Evolutionary conservation across 495 filamentous ascomycete species (phyloP).

Genomic region (Monascus purpureus): DNA sequence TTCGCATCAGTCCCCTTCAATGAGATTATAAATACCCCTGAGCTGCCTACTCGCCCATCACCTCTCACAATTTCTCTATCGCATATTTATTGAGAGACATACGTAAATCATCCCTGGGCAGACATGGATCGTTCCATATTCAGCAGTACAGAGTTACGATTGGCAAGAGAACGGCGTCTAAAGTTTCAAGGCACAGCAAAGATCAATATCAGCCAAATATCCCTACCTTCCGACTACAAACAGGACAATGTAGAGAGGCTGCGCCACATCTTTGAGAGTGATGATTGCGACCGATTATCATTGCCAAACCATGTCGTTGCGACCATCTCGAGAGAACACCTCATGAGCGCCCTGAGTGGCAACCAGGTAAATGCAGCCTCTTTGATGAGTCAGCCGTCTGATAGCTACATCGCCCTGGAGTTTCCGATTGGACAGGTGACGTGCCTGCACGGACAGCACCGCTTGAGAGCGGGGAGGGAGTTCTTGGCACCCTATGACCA

Average conservation of each 20-base stretch:
- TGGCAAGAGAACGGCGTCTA: conserved; percentile 4
- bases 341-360: conserved; percentile 1
- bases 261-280: conserved; percentile 11
- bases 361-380: background rate
- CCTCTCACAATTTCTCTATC: too few species aligned
- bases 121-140: conserved; percentile 5
- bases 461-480: conserved; percentile 16
- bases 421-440: conserved; percentile 8
- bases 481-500: conserved; percentile 10
- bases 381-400: background rate
- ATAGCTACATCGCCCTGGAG: background rate
- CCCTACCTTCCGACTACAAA: conserved; percentile 3
- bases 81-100: too few species aligned
- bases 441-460: conserved; percentile 22
- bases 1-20: too few species aligned
- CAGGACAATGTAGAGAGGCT: conserved; percentile 12
- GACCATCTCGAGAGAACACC: conserved; percentile 10
- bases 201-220: conserved; percentile 9
- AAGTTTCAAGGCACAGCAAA: conserved; percentile 9
- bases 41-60: too few species aligned
- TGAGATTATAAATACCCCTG: too few species aligned
- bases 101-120: too few species aligned
- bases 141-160: conserved; percentile 2
- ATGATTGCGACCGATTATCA: conserved; percentile 10
- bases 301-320: conserved; percentile 12